These are phyloP conservation scores for Megacollybia platyphylla DNA, from an alignment of 1,284 basidiomycete species.

Conservation along the genomic window DNA sequence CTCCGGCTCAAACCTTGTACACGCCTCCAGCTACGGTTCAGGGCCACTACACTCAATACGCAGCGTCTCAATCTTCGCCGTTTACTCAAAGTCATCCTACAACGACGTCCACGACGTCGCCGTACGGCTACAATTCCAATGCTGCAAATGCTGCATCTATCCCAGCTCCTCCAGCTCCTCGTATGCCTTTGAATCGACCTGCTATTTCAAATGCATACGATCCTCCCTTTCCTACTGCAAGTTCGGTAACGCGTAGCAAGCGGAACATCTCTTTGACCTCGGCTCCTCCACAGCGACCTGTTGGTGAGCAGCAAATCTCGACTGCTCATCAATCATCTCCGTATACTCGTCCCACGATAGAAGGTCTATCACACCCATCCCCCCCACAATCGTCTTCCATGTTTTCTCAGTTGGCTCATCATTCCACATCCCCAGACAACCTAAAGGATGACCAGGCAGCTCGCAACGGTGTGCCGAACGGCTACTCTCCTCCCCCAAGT, in stretches of 20 bases:
- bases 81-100: too few relatives aligned
- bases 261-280: constrained; percentile 3
- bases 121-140: constrained; percentile 8
- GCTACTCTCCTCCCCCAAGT: not conserved
- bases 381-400: too few relatives aligned
- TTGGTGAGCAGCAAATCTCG: not conserved
- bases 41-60: constrained; percentile 2
- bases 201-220: constrained; percentile 68
- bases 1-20: constrained; percentile 6
- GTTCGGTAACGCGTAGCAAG: constrained; percentile 23
- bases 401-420: too few relatives aligned
- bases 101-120: not conserved
- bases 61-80: constrained; percentile 6
- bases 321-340: not conserved
- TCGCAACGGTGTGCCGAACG: not conserved
- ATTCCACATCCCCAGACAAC: not conserved
- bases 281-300: not conserved
- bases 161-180: constrained; percentile 21
- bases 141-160: constrained; percentile 8
- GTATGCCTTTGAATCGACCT: constrained; percentile 35
- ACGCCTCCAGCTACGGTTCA: constrained; percentile 8
- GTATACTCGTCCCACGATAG: too few relatives aligned
- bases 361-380: too few relatives aligned
- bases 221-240: constrained; percentile 55
- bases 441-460: not conserved